phyloP scores from a whole-genome alignment of 2,329 filamentous ascomycete species.

The Albifimbria verrucaria region DNA sequence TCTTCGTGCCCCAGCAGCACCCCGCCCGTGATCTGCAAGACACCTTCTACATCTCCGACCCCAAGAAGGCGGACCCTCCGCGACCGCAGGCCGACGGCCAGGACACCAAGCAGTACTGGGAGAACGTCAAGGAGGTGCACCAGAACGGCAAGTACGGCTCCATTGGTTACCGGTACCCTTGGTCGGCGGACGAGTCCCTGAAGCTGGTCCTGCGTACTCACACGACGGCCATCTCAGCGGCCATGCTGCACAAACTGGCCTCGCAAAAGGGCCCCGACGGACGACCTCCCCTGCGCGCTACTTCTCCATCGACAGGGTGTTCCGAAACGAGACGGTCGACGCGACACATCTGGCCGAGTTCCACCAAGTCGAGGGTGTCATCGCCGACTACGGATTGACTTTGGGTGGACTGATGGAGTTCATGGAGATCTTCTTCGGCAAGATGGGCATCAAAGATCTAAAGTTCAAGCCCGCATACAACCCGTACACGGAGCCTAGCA shows the following conservation, averaged over 20 bases:
- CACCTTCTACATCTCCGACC: slow-evolving; percentile 97
- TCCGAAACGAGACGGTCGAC: slow-evolving; percentile 96
- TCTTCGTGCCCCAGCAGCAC: slow-evolving; percentile 94
- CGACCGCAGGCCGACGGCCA: slow-evolving; percentile 52
- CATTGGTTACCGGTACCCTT: slow-evolving; percentile 94
- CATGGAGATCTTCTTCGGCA: slow-evolving; percentile 92
- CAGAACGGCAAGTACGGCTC: slow-evolving; percentile 90
- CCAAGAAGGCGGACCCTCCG: slow-evolving; percentile 68
- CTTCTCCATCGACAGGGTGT: slow-evolving; percentile 98
- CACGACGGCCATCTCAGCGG: slow-evolving; percentile 88
- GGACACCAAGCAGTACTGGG: slow-evolving; percentile 83
- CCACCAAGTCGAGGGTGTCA: slow-evolving; percentile 97
- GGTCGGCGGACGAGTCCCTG: slow-evolving; percentile 81
- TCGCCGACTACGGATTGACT: slow-evolving; percentile 91
- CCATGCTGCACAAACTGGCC: slow-evolving; percentile 87
- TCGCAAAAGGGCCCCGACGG: slow-evolving; percentile 72
- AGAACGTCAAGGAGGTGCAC: slow-evolving; percentile 83
- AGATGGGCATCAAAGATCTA: slow-evolving; percentile 84
- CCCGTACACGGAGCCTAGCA: slow-evolving; percentile 89
- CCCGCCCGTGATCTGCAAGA: slow-evolving; percentile 96
- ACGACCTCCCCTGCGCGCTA: slow-evolving; percentile 73
- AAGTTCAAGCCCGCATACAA: slow-evolving; percentile 98
- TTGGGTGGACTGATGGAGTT: slow-evolving; percentile 89
- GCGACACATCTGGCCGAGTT: slow-evolving; percentile 97
- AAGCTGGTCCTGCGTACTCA: slow-evolving; percentile 91